These are phyloP conservation scores for Phytopythium helicoides DNA, from an alignment of 352 stramenopile genomes.

Conservation along the genomic window DNA sequence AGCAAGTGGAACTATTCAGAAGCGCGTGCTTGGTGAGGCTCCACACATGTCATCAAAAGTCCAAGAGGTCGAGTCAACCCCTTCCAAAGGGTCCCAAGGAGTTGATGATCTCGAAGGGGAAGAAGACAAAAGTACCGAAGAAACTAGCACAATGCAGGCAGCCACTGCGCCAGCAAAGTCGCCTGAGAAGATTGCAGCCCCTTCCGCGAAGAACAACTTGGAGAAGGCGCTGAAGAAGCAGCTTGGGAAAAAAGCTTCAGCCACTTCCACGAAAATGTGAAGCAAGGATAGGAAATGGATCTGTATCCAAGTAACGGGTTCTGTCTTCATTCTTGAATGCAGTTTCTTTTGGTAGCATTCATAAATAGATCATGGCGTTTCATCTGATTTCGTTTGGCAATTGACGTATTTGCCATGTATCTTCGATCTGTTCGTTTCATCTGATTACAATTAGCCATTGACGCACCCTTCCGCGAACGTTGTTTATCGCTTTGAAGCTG, in stretches of 20 bases:
- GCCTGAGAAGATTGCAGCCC: slow-evolving; percentile 12
- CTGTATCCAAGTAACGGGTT: too few relatives aligned
- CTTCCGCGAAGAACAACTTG: slow-evolving; percentile 27
- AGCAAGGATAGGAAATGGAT: too few relatives aligned
- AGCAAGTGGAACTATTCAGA: neutral
- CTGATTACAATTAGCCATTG: slow-evolving; percentile 9
- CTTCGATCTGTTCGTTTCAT: slow-evolving; percentile 5
- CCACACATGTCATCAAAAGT: neutral
- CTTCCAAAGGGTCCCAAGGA: too few relatives aligned
- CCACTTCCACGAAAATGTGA: neutral
- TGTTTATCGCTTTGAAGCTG: neutral
- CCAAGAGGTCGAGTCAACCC: neutral
- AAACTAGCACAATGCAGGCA: neutral
- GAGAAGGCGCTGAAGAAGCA: slow-evolving; percentile 53
- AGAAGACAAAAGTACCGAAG: neutral
- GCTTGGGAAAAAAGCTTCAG: slow-evolving; percentile 1
- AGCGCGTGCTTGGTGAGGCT: neutral
- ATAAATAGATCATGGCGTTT: too few relatives aligned
- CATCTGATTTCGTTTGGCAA: too few relatives aligned
- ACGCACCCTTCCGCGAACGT: slow-evolving; percentile 1
- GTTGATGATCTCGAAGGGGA: too few relatives aligned
- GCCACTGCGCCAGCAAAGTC: neutral
- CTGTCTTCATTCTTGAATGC: too few relatives aligned
- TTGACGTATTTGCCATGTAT: too few relatives aligned
- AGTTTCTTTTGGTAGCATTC: too few relatives aligned